A percentile compares a stretch with the other conserved stretches of the same genome.
phyloP scores from a whole-genome alignment of 768 basidiomycete species.

The Gymnopilus dilepis region DNA sequence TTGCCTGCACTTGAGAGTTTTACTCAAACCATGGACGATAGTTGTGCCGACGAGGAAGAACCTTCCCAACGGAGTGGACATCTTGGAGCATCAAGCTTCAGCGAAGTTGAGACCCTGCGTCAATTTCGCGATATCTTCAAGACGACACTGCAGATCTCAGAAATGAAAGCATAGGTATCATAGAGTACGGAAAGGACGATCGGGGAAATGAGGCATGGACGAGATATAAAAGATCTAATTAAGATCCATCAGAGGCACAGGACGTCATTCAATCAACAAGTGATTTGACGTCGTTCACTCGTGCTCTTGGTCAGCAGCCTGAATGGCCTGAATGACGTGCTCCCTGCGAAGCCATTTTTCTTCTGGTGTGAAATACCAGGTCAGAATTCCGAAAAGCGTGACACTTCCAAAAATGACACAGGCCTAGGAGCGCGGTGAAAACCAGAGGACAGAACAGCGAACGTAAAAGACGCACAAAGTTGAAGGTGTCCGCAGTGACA shows the following conservation, averaged over 20 bases:
- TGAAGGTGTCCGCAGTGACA: slow-evolving; percentile 75
- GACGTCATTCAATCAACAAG: neutral
- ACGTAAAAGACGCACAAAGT: slow-evolving; percentile 66
- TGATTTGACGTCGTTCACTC: neutral
- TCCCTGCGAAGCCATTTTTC: slow-evolving; percentile 81
- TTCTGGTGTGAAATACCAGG: slow-evolving; percentile 81
- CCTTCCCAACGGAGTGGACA: neutral
- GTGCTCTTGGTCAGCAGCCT: slow-evolving; percentile 12
- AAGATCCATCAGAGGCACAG: neutral
- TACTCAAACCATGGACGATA: neutral
- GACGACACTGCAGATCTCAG: neutral
- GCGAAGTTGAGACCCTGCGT: neutral
- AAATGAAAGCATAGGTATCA: neutral
- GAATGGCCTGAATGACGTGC: slow-evolving; percentile 58
- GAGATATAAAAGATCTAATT: neutral
- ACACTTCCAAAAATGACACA: slow-evolving; percentile 80
- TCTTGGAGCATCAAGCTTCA: neutral
- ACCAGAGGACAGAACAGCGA: neutral
- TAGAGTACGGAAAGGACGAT: neutral
- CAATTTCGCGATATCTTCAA: no score
- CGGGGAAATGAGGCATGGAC: neutral
- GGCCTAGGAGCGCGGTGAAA: slow-evolving; percentile 48
- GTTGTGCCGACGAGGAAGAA: no score
- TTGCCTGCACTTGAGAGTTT: neutral
- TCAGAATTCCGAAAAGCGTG: slow-evolving; percentile 75